A percentile compares a stretch with the other conserved stretches of the same genome.
Conservation (phyloP, 352 stramenopile genomes). For the Pythium phragmitis region DNA sequence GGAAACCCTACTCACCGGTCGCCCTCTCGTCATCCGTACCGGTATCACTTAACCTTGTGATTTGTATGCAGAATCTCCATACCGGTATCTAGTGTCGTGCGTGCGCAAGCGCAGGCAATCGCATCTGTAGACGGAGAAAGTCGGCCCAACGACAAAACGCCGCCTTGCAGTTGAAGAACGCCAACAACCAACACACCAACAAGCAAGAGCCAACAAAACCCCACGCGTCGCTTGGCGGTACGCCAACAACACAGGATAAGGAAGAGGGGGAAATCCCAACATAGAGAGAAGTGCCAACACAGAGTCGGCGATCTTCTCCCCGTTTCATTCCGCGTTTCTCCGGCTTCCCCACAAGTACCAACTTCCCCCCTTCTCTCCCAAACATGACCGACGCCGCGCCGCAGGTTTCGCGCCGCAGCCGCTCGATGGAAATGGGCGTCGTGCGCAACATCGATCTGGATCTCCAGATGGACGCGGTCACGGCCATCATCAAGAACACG, state of each 20-base stretch:
- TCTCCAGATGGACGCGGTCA: constrained; percentile 70
- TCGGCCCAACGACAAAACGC: constrained; percentile 1
- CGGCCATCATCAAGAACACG: constrained; percentile 46
- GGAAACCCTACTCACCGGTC: constrained; percentile 18
- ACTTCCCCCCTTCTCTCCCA: neutral
- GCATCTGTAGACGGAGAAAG: constrained; percentile 27
- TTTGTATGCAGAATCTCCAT: constrained; percentile 10
- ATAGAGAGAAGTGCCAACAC: neutral
- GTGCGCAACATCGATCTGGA: constrained; percentile 51
- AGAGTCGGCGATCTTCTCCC: neutral
- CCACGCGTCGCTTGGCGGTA: constrained; percentile 4
- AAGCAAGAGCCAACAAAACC: constrained; percentile 13
- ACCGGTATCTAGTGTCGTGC: constrained; percentile 14
- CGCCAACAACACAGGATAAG: constrained; percentile 1
- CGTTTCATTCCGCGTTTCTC: constrained; percentile 14
- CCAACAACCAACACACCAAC: constrained; percentile 4
- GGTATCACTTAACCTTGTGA: constrained; percentile 2
- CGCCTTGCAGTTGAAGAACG: constrained; percentile 24
- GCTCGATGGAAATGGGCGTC: constrained; percentile 65
- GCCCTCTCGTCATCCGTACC: constrained; percentile 5
- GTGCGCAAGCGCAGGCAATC: constrained; percentile 10
- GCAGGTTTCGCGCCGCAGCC: constrained; percentile 37
- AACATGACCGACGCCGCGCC: constrained; percentile 35
- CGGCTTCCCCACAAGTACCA: constrained; percentile 6
- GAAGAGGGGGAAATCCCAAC: too few relatives aligned